Conservation (phyloP, 2,329 filamentous ascomycete species). For the Dactylonectria estremocensis region DNA sequence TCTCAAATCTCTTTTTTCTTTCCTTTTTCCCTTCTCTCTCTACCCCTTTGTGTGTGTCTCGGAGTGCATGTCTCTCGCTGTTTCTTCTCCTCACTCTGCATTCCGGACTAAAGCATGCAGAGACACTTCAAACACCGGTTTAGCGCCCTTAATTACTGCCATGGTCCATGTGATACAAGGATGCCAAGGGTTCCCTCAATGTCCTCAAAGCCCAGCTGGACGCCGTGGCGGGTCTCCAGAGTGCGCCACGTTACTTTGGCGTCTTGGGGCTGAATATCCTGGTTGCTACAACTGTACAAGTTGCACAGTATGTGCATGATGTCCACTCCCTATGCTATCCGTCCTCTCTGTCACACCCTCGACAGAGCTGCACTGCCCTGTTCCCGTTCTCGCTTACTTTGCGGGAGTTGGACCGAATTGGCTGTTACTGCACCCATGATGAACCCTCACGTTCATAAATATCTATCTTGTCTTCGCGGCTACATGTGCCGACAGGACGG, state of each 20-base stretch:
- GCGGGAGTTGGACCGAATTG: neutral
- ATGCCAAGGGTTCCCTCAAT: neutral
- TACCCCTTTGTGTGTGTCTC: neutral
- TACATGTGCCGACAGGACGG: neutral
- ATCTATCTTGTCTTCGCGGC: neutral
- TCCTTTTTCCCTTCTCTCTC: neutral
- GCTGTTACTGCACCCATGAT: neutral
- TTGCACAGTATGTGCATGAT: neutral
- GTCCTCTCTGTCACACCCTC: neutral
- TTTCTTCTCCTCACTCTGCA: neutral
- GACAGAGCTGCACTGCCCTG: neutral
- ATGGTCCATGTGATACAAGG: neutral
- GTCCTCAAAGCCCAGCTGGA: neutral
- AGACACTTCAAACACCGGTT: slow-evolving; percentile 4
- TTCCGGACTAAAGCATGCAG: slow-evolving; percentile 2
- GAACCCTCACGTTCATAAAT: neutral
- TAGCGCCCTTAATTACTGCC: neutral
- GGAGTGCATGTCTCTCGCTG: neutral
- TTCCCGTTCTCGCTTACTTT: neutral
- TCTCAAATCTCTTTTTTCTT: too few relatives aligned
- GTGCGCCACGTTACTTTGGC: slow-evolving; percentile 14
- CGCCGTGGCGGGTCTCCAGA: neutral
- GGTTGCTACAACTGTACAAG: neutral
- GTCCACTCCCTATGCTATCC: neutral
- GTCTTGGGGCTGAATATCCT: slow-evolving; percentile 11